Conservation (phyloP, 73 alveolate species). For the Blepharisma stoltei region DNA sequence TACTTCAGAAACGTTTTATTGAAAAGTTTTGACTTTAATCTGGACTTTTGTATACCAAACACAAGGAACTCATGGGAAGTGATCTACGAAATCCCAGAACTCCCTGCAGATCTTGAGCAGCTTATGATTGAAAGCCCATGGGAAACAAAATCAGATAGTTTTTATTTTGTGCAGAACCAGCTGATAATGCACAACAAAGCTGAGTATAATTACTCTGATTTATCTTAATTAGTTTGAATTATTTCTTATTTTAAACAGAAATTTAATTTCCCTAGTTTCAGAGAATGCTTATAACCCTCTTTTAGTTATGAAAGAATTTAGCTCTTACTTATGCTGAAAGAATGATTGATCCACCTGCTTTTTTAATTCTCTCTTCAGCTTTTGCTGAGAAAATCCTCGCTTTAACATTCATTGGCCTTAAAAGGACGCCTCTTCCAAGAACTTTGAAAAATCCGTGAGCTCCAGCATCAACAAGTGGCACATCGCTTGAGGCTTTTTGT, state of each 20-base stretch:
- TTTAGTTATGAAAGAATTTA: too few species aligned
- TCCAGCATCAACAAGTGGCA: slow-evolving; percentile 94
- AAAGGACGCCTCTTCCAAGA: slow-evolving; percentile 95
- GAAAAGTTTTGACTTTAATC: slow-evolving; percentile 79
- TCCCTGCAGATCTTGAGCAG: slow-evolving; percentile 63
- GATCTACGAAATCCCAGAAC: slow-evolving; percentile 85
- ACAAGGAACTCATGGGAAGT: slow-evolving; percentile 94
- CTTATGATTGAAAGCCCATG: slow-evolving; percentile 88
- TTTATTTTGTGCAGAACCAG: slow-evolving; percentile 91
- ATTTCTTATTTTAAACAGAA: too few species aligned
- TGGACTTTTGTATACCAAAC: slow-evolving; percentile 94
- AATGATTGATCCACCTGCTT: slow-evolving; percentile 95
- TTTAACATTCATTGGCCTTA: slow-evolving; percentile 92
- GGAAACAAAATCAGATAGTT: slow-evolving; percentile 93
- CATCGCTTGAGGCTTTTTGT: slow-evolving; percentile 75
- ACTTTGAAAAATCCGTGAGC: slow-evolving; percentile 94
- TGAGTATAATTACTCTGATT: slow-evolving; percentile 80
- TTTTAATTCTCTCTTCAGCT: slow-evolving; percentile 96
- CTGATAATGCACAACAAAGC: slow-evolving; percentile 96
- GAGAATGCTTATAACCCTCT: too few species aligned
- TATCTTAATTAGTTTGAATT: slow-evolving; percentile 23
- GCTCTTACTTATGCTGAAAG: slow-evolving; percentile 76
- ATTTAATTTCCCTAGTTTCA: too few species aligned
- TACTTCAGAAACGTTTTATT: slow-evolving; percentile 79
- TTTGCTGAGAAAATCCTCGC: slow-evolving; percentile 93